Base-by-base conservation (phyloP, 192 early-diverging fungal species). In the Gaertneriomyces sp. region DNA sequence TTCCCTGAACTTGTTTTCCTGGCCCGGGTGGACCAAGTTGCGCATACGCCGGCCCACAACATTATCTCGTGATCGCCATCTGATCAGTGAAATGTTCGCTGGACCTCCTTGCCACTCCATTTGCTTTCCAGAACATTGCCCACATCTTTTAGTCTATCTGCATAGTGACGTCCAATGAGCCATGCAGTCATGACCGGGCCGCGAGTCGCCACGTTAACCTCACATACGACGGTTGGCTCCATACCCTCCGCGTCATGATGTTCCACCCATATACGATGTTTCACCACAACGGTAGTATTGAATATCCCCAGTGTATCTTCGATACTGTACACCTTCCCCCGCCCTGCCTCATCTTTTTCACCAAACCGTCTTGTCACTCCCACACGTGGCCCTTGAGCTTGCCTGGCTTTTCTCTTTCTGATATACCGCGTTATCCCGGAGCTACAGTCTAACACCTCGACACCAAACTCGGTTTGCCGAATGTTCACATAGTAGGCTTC, bases 401-500 rank as follows among this genome's bases (percentile, higher is more conserved):
- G n/a, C 25, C 66, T 17, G 12, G 66, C 58, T 38, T 58, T 55
- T 25, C 58, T 42, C 20, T 68, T 58, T 20, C 66, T 43, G 39
- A 68, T 68, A 42, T 60, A 68, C n/a, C 66, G 66, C 11, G 44
- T 60, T 17, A 49, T 25, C 12, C 66, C 66, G 0, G 57, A 60
- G 7, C 19, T 38, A 20, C 58, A 33, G 45, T 55, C 58, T 17
- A 68, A 43, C 6, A 68, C 49, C 42, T 68, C 66, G 11, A 68
- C 66, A 39, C 66, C 66, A 43, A 68, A 68, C 43, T 68, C 66
- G 1, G 66, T 38, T 42, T 68, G 66, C 4, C 66, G 56, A 7
- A 58, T 68, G 5, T 45, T 42, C n/a, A 19, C 9, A 45, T 68
- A 68, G 66, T 68, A 68, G 12, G 66, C 51, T 17, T 59, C 66